Evolutionary conservation across 805 yeast species (phyloP), one percentile per base, ranked within the genome.

Genomic region (Geotrichum ghanense): DNA sequence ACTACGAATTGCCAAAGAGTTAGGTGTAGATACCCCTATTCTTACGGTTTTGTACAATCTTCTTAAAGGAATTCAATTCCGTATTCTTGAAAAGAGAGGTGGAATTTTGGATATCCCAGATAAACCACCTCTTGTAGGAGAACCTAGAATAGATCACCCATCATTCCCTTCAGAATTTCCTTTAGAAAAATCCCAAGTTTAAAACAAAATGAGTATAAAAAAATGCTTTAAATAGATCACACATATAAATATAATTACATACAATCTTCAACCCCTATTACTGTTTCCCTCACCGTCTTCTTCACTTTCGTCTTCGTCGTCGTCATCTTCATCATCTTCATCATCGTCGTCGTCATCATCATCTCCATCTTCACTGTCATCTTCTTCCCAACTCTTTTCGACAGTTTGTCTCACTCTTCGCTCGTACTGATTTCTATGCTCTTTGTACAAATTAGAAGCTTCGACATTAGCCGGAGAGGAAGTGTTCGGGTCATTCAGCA

Each of bases 401-500:
- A 92, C 98, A 0, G 97, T 87, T 62, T 88, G 95, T 54, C 94
- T 78, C 16, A 92, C 98, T 53, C 96, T 71, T 62, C 87, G 87
- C 46, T 81, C 76, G 62, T 92, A 92, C 66, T 89, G 96, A 22
- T 89, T 81, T 52, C 95, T 79, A 63, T 92, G 97, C 63, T 92
- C 98, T 63, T 86, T 85, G 68, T 87, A 92, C 58, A 92, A 70
- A 52, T 87, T 89, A 1, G 98, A 96, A 3, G 97, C 97, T 65
- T 92, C 98, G 4, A 86, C 97, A 57, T 92, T 92, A 1, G 98
- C 98, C 1, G 98, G 98, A 21, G 95, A 84, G 45, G 89, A 80
- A 43, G 89, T 94, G 62, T 92, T 92, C 16, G 98, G 98, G 62
- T 92, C 98, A 65, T 92, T 92, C 56, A 92, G 71, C 52, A 92